Percentiles rank a stretch among this genome's conserved stretches.
These are phyloP conservation scores for Trichoderma afroharzianum DNA, from an alignment of 2,329 filamentous ascomycete genomes.

Conservation along the genomic window DNA sequence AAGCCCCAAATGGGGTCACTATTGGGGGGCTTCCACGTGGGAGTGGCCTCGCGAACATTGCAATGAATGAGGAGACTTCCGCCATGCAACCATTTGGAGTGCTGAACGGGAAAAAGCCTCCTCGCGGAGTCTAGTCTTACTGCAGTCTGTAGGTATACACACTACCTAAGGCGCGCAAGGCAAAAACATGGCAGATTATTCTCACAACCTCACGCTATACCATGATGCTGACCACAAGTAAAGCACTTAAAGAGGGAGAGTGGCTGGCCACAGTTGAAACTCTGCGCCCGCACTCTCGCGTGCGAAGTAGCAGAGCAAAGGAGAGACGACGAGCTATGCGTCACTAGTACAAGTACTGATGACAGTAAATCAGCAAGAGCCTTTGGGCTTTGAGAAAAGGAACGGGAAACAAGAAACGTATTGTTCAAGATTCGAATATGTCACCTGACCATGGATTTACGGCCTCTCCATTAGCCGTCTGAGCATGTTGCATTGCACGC, in stretches of 20 bases:
- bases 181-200: neutral
- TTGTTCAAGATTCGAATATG: neutral
- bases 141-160: neutral
- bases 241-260: neutral
- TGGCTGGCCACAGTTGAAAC: neutral
- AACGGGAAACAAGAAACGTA: neutral
- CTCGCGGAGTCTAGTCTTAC: neutral
- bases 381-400: neutral
- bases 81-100: neutral
- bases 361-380: neutral
- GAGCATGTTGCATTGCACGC: neutral
- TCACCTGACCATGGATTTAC: neutral
- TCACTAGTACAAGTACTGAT: neutral
- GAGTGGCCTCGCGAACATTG: neutral
- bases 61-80: neutral
- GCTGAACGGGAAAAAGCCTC: slow-evolving; percentile 14
- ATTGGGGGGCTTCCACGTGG: slow-evolving; percentile 18
- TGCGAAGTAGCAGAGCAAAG: neutral
- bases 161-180: neutral
- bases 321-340: neutral
- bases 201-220: neutral
- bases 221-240: slow-evolving; percentile 1
- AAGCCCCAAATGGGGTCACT: neutral
- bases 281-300: slow-evolving; percentile 4
- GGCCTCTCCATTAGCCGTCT: neutral